A percentile compares a stretch with the other conserved stretches of the same genome.
phyloP scores from a whole-genome alignment of 225 moss, liverwort and hornwort species.

The Pseudisothecium myosuroides region DNA sequence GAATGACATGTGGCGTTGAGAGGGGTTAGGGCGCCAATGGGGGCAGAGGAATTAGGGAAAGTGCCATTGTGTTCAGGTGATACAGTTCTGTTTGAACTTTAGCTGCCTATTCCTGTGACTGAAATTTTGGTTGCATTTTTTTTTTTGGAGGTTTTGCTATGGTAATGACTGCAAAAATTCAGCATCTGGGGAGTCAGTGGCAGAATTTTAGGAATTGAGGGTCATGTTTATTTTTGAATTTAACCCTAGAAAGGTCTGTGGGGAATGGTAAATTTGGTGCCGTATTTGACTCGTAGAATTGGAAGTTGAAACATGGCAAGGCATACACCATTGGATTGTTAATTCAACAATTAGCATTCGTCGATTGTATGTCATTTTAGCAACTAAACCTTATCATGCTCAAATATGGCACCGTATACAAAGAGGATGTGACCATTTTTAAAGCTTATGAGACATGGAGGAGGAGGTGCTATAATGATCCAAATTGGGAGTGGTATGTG shows the following conservation, averaged over 20 bases:
- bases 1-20: background rate
- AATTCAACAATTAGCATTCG: background rate
- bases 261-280: rapidly evolving
- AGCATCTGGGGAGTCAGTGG: background rate
- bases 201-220: background rate
- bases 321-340: background rate
- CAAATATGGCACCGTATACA: rapidly evolving
- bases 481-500: background rate
- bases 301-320: background rate
- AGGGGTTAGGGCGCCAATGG: background rate
- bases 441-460: too few relatives aligned
- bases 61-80: background rate
- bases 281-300: background rate
- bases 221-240: background rate
- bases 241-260: background rate
- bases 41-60: background rate
- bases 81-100: background rate
- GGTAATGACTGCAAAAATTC: background rate
- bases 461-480: background rate
- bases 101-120: background rate
- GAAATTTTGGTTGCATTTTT: background rate
- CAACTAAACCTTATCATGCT: background rate
- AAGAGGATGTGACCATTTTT: background rate
- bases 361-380: too few relatives aligned
- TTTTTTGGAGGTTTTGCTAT: background rate